Percentiles rank a stretch among this genome's conserved stretches.
Conservation (phyloP, 2,329 filamentous ascomycete species). For the Microascus cirrosus region DNA sequence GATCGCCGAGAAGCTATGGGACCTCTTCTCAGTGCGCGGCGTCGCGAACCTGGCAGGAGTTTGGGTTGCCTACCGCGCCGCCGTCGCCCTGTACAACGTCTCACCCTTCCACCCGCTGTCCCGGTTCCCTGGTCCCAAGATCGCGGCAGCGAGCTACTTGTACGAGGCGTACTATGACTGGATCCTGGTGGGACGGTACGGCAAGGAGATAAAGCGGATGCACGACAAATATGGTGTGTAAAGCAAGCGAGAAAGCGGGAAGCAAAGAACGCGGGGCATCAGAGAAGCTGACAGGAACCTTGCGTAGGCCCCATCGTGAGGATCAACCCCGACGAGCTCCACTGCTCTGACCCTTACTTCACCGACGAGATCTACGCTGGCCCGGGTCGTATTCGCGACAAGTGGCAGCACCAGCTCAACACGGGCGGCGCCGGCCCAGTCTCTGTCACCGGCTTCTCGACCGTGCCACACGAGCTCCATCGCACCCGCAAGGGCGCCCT, state of each 20-base stretch:
- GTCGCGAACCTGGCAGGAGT: slow-evolving; percentile 9
- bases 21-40: not conserved
- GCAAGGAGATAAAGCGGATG: slow-evolving; percentile 20
- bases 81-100: slow-evolving; percentile 21
- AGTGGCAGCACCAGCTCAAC: slow-evolving; percentile 14
- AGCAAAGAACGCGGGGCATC: not conserved
- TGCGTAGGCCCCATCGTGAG: slow-evolving; percentile 22
- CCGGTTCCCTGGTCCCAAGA: slow-evolving; percentile 23
- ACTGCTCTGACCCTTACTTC: slow-evolving; percentile 22
- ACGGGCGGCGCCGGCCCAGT: slow-evolving; percentile 11
- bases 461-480: slow-evolving; percentile 14
- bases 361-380: slow-evolving; percentile 24
- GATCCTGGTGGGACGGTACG: slow-evolving; percentile 21
- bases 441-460: slow-evolving; percentile 12
- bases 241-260: not conserved
- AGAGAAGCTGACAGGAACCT: not conserved
- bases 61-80: slow-evolving; percentile 18
- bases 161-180: slow-evolving; percentile 27
- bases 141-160: slow-evolving; percentile 21
- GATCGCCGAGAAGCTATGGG: not conserved
- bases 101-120: slow-evolving; percentile 25
- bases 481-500: slow-evolving; percentile 17
- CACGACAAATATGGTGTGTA: slow-evolving; percentile 23
- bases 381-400: slow-evolving; percentile 15
- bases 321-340: slow-evolving; percentile 26